A percentile compares a stretch with the other conserved stretches of the same genome.
These are phyloP conservation scores for Nicotiana undulata DNA, from an alignment of 257 asterid genomes.

Conservation along the genomic window DNA sequence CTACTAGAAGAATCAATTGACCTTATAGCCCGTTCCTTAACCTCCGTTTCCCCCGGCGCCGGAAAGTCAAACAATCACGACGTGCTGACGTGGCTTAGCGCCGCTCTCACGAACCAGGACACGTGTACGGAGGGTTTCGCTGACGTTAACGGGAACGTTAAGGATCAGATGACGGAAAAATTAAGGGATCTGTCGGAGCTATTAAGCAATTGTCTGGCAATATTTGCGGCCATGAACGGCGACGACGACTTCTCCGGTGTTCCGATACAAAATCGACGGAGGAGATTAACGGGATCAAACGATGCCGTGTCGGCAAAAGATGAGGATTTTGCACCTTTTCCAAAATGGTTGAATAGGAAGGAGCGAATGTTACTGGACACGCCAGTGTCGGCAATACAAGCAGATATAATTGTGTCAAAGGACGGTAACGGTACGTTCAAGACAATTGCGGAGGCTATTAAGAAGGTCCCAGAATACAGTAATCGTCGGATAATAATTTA, in stretches of 20 bases:
- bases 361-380: conserved; percentile 50
- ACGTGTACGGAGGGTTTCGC: conserved; percentile 81
- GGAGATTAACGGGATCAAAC: conserved; percentile 25
- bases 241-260: conserved; percentile 65
- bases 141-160: conserved; percentile 49
- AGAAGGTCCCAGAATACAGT: conserved; percentile 69
- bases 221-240: conserved; percentile 50
- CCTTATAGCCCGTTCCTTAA: conserved; percentile 56
- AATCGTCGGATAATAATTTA: conserved; percentile 61
- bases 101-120: conserved; percentile 88
- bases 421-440: conserved; percentile 80
- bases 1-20: conserved; percentile 75
- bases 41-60: conserved; percentile 33
- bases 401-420: conserved; percentile 58
- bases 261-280: conserved; percentile 73
- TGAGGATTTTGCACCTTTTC: conserved; percentile 27
- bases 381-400: conserved; percentile 46
- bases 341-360: conserved; percentile 59
- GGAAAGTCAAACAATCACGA: conserved; percentile 38
- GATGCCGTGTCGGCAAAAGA: conserved; percentile 1
- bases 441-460: conserved; percentile 83
- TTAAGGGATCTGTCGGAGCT: conserved; percentile 69
- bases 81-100: conserved; percentile 92
- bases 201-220: conserved; percentile 87
- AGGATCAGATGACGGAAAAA: conserved; percentile 37